Evolutionary conservation across 1,284 basidiomycete species (phyloP), one percentile per base, ranked within the genome.

Genomic region (Ceratobasidium sp.): DNA sequence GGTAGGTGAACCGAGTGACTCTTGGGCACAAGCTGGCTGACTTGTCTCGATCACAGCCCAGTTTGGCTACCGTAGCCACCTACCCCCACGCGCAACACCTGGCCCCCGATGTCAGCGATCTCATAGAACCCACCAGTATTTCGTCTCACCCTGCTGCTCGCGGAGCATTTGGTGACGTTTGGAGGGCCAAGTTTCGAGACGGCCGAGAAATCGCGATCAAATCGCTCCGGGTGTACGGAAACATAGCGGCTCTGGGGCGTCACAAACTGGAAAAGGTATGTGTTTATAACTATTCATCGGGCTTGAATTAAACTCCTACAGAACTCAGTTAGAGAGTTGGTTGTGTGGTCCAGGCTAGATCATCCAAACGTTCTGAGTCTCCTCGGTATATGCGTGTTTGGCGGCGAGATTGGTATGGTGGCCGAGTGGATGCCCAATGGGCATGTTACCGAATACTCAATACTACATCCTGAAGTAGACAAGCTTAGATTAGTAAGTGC

Each of bases 361-460:
- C 64, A 67, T 16, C 64, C 64, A 18, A 67, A 67, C n/a, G 64
- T 67, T 8, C 52, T 67, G 3, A 23, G 36, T 14, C 52, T 67
- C 2, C 39, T 67, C n/a, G 64, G 64, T 67, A 55, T 67, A 55
- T 67, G 64, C 52, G 64, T 67, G 18, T 55, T 67, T 28, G 52
- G 50, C 21, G 64, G 64, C 45, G 64, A 67, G 26, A 67, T 67
- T 43, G 64, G 64, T 5, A 67, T 67, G 64, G 64, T 67, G 14
- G 34, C 64, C n/a, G 64, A 67, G 39, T 67, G 64, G 64, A 67
- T 67, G 64, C 50, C 64, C 23, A 67, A 67, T 34, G 64, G 46
- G 16, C 34, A 55, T 55, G 64, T 57, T n/a, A 57, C 50, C 16
- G 64, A 57, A 8, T 67, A 55, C 23, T 26, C 32, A 3, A 14